A percentile compares a stretch with the other conserved stretches of the same genome.
Conservation (phyloP, 176 grass and related monocot species). For the Bonia amplexicaulis region DNA sequence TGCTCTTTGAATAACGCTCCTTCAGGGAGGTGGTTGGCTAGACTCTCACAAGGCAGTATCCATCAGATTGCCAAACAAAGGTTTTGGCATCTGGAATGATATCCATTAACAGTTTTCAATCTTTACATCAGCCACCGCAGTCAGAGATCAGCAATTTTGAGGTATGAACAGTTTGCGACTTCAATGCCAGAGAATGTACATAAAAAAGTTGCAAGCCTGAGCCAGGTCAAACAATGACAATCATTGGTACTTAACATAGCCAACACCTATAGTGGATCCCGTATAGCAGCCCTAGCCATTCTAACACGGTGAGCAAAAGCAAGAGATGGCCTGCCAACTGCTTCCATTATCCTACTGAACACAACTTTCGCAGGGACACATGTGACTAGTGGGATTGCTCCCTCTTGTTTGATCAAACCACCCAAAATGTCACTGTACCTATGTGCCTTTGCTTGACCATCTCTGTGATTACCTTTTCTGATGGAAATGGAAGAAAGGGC, state of each 20-base stretch:
- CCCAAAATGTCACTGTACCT: conserved; percentile 38
- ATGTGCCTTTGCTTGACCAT: conserved; percentile 27
- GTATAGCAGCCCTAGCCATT: conserved; percentile 38
- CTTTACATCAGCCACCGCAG: conserved; percentile 36
- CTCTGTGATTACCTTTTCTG: conserved; percentile 21
- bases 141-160: conserved; percentile 41
- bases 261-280: conserved; percentile 27
- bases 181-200: conserved; percentile 32
- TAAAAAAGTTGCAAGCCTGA: conserved; percentile 28
- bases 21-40: conserved; percentile 5
- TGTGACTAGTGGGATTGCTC: conserved; percentile 54
- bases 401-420: conserved; percentile 55
- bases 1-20: conserved; percentile 2
- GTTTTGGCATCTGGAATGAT: not conserved
- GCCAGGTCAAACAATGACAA: conserved; percentile 4
- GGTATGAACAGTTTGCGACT: conserved; percentile 29
- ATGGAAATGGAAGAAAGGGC: conserved; percentile 42
- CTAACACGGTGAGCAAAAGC: conserved; percentile 31
- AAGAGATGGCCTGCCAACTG: conserved; percentile 55
- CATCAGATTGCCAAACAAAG: conserved; percentile 6
- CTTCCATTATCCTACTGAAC: conserved; percentile 81
- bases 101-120: conserved; percentile 1
- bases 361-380: conserved; percentile 74
- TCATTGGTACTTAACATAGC: not conserved
- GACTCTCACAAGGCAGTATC: not conserved